Conservation (phyloP, 805 yeast species). For the Candida hungchunana region DNA sequence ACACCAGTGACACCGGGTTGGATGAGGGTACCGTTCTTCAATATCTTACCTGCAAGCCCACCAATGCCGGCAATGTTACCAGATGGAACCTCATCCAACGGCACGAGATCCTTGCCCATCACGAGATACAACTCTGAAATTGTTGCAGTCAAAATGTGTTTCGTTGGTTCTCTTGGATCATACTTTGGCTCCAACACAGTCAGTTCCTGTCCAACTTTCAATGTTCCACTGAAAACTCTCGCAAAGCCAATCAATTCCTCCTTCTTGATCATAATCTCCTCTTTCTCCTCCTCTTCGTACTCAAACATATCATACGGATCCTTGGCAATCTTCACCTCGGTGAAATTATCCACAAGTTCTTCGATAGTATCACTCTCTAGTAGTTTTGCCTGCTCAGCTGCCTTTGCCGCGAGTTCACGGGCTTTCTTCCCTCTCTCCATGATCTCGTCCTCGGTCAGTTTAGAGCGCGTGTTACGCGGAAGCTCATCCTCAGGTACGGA, state of each 20-base stretch:
- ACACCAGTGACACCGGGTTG: constrained; percentile 55
- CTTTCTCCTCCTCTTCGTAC: constrained; percentile 45
- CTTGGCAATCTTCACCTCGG: constrained; percentile 17
- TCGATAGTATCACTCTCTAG: constrained; percentile 16
- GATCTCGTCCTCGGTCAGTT: constrained; percentile 50
- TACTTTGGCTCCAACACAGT: constrained; percentile 84
- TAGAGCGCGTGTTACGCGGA: constrained; percentile 47
- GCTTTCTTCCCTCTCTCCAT: constrained; percentile 61
- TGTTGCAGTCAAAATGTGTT: constrained; percentile 51
- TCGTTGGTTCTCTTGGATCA: constrained; percentile 58
- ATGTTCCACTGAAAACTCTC: constrained; percentile 81
- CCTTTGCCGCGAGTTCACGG: constrained; percentile 62
- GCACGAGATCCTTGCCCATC: constrained; percentile 89
- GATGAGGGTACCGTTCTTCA: constrained; percentile 83
- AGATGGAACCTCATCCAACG: constrained; percentile 79
- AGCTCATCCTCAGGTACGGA: constrained; percentile 80
- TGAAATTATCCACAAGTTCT: constrained; percentile 23
- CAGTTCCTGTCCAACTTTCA: constrained; percentile 69
- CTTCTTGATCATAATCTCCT: constrained; percentile 33
- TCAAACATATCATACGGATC: constrained; percentile 41
- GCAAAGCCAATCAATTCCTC: constrained; percentile 86
- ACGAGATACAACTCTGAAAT: constrained; percentile 70
- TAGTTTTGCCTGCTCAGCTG: constrained; percentile 50
- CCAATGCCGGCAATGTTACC: constrained; percentile 95
- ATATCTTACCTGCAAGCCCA: constrained; percentile 76